These are phyloP conservation scores for Kondoa subrosea DNA, from an alignment of 768 basidiomycete species.

Conservation along the genomic window DNA sequence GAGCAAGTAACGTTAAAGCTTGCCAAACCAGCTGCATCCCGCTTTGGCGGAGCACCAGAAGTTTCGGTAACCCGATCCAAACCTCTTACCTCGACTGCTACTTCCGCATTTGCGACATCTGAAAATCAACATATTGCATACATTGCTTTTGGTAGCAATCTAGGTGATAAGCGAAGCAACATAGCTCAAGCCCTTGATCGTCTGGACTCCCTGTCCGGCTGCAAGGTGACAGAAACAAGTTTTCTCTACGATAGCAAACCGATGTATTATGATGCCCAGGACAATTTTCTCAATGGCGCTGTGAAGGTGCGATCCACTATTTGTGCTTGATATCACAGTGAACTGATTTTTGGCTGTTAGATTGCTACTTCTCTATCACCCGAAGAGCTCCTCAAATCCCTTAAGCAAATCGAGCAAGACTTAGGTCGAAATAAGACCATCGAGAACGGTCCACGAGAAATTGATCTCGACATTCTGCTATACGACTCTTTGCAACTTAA, in stretches of 20 bases:
- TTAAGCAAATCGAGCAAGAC: conserved; percentile 55
- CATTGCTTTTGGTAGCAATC: conserved; percentile 1
- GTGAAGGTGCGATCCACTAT: conserved; percentile 48
- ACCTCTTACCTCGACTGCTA: conserved; percentile 9
- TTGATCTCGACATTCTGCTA: conserved; percentile 75
- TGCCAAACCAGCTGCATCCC: neutral
- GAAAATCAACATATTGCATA: neutral
- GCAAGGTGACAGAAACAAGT: conserved; percentile 52
- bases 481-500: conserved; percentile 39
- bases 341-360: conserved; percentile 36
- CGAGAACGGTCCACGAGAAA: conserved; percentile 68
- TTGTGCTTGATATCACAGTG: neutral
- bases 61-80: neutral
- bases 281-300: conserved; percentile 75
- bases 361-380: conserved; percentile 58
- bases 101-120: neutral
- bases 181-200: neutral
- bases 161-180: neutral
- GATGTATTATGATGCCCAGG: conserved; percentile 90
- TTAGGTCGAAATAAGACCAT: conserved; percentile 66
- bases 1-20: neutral
- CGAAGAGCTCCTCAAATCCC: conserved; percentile 40
- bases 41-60: neutral
- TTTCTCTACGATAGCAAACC: conserved; percentile 84
- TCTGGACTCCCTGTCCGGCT: neutral